Conservation (phyloP, 495 filamentous ascomycete genomes). For the Tuber magnatum region DNA sequence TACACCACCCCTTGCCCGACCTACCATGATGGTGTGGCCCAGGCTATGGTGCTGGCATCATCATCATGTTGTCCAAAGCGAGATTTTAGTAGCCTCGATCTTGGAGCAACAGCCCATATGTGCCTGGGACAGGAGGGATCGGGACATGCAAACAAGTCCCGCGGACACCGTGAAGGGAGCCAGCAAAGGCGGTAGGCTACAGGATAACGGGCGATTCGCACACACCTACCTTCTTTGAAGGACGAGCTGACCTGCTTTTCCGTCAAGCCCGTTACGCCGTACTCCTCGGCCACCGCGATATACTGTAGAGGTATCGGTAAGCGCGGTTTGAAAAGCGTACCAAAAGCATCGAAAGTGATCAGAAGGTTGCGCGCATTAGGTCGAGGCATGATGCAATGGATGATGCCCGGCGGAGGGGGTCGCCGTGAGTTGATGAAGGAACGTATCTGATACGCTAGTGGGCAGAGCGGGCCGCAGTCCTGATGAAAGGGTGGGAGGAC, state of each 20-base stretch:
- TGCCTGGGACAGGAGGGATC: background rate
- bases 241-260: slow-evolving; percentile 39
- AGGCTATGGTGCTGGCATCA: background rate
- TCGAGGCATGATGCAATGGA: slow-evolving; percentile 11
- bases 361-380: slow-evolving; percentile 24
- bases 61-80: background rate
- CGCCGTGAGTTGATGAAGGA: slow-evolving; percentile 1
- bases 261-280: slow-evolving; percentile 49
- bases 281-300: slow-evolving; percentile 50
- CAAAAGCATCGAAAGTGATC: slow-evolving; percentile 62
- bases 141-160: background rate
- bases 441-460: background rate
- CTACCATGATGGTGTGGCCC: background rate
- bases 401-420: slow-evolving; percentile 7
- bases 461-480: background rate
- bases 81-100: background rate
- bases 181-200: background rate
- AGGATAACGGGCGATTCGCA: background rate
- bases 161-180: background rate
- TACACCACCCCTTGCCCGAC: background rate
- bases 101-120: background rate
- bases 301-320: slow-evolving; percentile 58
- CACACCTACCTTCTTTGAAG: slow-evolving; percentile 41
- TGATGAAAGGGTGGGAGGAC: background rate
- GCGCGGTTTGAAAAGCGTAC: slow-evolving; percentile 63